phyloP scores from a whole-genome alignment of 345 rosid genomes.

The Durio zibethinus region DNA sequence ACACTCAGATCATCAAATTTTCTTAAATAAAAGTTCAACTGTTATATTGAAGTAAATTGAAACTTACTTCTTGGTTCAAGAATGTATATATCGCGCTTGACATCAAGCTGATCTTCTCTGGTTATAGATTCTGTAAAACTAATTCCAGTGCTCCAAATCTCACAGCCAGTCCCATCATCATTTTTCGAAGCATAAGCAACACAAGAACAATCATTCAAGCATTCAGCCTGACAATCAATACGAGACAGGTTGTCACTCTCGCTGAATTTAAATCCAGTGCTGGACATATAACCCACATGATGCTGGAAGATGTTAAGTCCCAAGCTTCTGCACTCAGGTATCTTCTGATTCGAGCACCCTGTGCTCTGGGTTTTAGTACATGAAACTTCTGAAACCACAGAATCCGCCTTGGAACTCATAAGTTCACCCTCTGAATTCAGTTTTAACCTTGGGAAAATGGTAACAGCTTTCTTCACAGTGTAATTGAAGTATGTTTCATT shows the following conservation, averaged over 20 bases:
- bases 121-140: neutral
- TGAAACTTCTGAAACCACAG: neutral
- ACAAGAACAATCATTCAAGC: constrained; percentile 37
- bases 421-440: constrained; percentile 10
- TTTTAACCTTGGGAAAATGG: constrained; percentile 4
- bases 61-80: constrained; percentile 5
- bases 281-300: neutral
- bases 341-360: constrained; percentile 7
- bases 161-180: constrained; percentile 33
- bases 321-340: neutral
- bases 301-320: neutral
- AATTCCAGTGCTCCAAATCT: constrained; percentile 29
- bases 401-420: constrained; percentile 2
- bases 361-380: neutral
- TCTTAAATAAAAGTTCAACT: neutral
- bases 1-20: neutral
- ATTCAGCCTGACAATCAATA: constrained; percentile 24
- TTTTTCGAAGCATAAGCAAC: constrained; percentile 39
- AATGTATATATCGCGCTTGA: neutral
- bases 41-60: neutral
- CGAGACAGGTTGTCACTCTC: constrained; percentile 20
- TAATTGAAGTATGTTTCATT: constrained; percentile 27
- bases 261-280: constrained; percentile 11
- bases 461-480: neutral
- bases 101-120: neutral